phyloP scores from a whole-genome alignment of 2,329 filamentous ascomycete genomes.

The Elsinoe batatas region DNA sequence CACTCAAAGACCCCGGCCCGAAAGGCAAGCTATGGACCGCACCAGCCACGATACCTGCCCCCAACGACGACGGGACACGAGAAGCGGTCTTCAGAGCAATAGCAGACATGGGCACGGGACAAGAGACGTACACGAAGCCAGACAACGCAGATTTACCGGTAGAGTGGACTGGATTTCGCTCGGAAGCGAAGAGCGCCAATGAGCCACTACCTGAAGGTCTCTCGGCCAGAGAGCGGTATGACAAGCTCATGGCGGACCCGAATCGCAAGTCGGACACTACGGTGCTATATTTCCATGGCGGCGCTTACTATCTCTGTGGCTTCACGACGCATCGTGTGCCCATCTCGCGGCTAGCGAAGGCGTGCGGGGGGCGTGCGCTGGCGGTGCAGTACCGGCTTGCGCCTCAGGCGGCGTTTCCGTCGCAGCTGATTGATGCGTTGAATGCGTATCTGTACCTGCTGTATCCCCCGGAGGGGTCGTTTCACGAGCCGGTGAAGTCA shows the following conservation, averaged over 20 bases:
- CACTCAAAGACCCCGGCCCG: slow-evolving; percentile 54
- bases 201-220: slow-evolving; percentile 43
- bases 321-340: slow-evolving; percentile 54
- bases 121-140: slow-evolving; percentile 38
- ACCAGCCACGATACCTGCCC: slow-evolving; percentile 54
- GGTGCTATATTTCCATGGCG: slow-evolving; percentile 66
- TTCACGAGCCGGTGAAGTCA: slow-evolving; percentile 56
- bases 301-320: slow-evolving; percentile 63
- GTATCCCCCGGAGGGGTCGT: slow-evolving; percentile 57
- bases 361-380: slow-evolving; percentile 58
- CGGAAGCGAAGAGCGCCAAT: slow-evolving; percentile 38
- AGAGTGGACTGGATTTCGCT: slow-evolving; percentile 67
- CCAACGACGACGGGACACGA: slow-evolving; percentile 39
- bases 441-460: slow-evolving; percentile 63
- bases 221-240: slow-evolving; percentile 55
- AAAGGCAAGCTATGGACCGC: slow-evolving; percentile 77
- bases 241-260: slow-evolving; percentile 56
- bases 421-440: slow-evolving; percentile 62
- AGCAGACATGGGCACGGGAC: slow-evolving; percentile 40
- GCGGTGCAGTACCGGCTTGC: slow-evolving; percentile 65
- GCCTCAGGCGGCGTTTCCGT: slow-evolving; percentile 65
- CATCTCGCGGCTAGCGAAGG: slow-evolving; percentile 52
- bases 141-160: slow-evolving; percentile 51
- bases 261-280: slow-evolving; percentile 46
- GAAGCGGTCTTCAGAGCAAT: slow-evolving; percentile 51